These are phyloP conservation scores for Cercospora beticola DNA, from an alignment of 2,329 filamentous ascomycete genomes.

Conservation along the genomic window DNA sequence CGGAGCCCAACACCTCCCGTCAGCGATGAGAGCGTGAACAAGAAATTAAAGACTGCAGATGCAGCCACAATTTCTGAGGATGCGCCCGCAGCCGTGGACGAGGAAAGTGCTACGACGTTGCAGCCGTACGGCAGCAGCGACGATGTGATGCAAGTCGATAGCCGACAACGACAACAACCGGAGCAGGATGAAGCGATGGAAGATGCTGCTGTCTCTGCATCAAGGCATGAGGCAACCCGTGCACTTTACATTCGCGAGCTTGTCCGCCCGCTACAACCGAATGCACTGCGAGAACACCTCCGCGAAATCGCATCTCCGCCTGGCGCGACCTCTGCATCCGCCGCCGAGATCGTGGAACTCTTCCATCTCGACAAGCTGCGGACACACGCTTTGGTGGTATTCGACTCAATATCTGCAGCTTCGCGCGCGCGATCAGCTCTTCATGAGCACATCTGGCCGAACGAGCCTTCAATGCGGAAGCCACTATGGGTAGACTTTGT, in stretches of 20 bases:
- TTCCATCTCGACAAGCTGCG: slow-evolving; percentile 83
- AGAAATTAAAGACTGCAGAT: slow-evolving; percentile 45
- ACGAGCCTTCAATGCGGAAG: slow-evolving; percentile 75
- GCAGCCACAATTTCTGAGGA: slow-evolving; percentile 29
- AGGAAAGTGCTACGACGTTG: slow-evolving; percentile 21
- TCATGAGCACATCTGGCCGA: slow-evolving; percentile 80
- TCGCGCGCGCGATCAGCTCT: slow-evolving; percentile 72
- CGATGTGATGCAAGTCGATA: slow-evolving; percentile 32
- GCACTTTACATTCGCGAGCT: slow-evolving; percentile 88
- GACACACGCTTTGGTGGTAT: slow-evolving; percentile 81
- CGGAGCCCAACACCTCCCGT: slow-evolving; percentile 32
- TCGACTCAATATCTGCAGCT: slow-evolving; percentile 68
- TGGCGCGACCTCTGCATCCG: slow-evolving; percentile 40
- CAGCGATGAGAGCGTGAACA: slow-evolving; percentile 40
- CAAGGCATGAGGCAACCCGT: slow-evolving; percentile 52
- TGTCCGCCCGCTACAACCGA: slow-evolving; percentile 77
- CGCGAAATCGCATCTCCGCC: slow-evolving; percentile 64
- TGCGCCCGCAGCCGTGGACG: slow-evolving; percentile 26
- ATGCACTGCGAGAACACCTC: slow-evolving; percentile 67
- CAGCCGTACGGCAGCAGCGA: slow-evolving; percentile 33
- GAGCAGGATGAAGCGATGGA: slow-evolving; percentile 4
- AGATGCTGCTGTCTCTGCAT: slow-evolving; percentile 29
- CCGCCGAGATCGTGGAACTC: slow-evolving; percentile 55
- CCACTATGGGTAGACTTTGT: slow-evolving; percentile 87
- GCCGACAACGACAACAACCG: neutral